Percentiles rank a stretch among this genome's conserved stretches.
Evolutionary conservation across 345 rosid genomes (phyloP).

Genomic region (Populus euphratica): DNA sequence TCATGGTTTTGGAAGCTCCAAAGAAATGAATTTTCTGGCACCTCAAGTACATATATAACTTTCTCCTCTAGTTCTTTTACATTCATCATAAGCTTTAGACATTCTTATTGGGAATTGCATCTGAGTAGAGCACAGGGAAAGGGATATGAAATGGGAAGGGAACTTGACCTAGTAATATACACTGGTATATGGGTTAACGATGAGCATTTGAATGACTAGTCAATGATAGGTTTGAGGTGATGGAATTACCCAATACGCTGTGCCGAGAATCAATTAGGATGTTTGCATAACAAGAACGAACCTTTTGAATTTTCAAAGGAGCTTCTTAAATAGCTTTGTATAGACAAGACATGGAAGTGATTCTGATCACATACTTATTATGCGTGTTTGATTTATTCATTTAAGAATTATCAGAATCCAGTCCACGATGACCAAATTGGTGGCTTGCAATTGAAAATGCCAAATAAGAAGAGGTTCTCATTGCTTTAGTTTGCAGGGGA

Average conservation of each 20-base stretch:
- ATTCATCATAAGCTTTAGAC: background rate
- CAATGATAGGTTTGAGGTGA: too few species aligned
- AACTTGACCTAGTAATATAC: background rate
- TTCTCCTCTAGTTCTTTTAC: background rate
- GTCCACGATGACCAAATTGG: background rate
- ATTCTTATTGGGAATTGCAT: background rate
- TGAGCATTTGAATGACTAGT: too few species aligned
- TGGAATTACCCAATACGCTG: too few species aligned
- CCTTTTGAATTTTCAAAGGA: too few species aligned
- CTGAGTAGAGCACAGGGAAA: background rate
- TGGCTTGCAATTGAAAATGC: background rate
- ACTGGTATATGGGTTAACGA: background rate
- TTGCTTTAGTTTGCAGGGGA: constrained; percentile 59
- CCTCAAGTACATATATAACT: constrained; percentile 49
- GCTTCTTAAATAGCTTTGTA: background rate
- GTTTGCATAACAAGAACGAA: too few species aligned
- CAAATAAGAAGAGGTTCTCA: constrained; percentile 13
- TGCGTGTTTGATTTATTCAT: background rate
- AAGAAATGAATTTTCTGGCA: constrained; percentile 78
- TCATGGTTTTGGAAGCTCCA: constrained; percentile 96
- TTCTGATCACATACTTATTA: background rate
- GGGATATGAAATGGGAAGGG: background rate
- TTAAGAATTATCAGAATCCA: background rate
- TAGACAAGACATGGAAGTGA: background rate
- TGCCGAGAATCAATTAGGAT: too few species aligned